These are phyloP conservation scores for Volvox africanus DNA, from an alignment of 139 green algal genomes.

Conservation along the genomic window DNA sequence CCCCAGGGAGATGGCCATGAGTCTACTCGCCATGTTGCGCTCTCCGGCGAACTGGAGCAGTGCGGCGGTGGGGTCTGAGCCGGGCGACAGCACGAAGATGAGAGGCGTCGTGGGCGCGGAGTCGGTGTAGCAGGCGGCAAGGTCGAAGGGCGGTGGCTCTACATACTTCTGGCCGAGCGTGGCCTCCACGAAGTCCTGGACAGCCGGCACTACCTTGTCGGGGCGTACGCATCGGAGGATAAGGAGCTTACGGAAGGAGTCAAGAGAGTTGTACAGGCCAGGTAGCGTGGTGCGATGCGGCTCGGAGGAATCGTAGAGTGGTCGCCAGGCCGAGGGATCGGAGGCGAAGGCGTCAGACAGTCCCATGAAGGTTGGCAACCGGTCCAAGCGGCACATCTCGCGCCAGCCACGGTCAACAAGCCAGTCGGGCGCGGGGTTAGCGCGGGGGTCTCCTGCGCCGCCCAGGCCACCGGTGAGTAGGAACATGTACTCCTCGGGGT, in stretches of 20 bases:
- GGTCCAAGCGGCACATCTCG: constrained; percentile 57
- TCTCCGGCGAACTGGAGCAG: constrained; percentile 70
- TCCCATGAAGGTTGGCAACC: constrained; percentile 58
- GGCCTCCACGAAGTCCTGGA: constrained; percentile 63
- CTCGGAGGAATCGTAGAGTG: constrained; percentile 69
- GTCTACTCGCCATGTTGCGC: constrained; percentile 64
- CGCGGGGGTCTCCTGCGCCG: background rate
- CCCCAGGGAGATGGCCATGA: constrained; percentile 76
- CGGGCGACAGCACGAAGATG: constrained; percentile 82
- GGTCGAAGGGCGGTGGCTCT: constrained; percentile 76
- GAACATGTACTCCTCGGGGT: constrained; percentile 81
- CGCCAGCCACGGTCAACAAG: constrained; percentile 69
- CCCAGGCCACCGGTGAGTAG: constrained; percentile 75
- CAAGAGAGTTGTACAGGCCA: constrained; percentile 58
- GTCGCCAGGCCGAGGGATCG: constrained; percentile 65
- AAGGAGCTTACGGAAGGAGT: constrained; percentile 74
- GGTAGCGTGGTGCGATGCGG: constrained; percentile 71
- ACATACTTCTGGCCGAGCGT: constrained; percentile 75
- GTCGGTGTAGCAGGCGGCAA: constrained; percentile 81
- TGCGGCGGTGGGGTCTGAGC: constrained; percentile 80
- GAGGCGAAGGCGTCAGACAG: constrained; percentile 56
- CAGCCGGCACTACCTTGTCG: constrained; percentile 82
- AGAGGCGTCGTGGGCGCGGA: constrained; percentile 76
- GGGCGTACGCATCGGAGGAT: constrained; percentile 75
- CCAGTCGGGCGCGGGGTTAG: constrained; percentile 81